Base-by-base conservation (phyloP, 169 alveolate genomes). In the Plasmodium blacklocki region DNA sequence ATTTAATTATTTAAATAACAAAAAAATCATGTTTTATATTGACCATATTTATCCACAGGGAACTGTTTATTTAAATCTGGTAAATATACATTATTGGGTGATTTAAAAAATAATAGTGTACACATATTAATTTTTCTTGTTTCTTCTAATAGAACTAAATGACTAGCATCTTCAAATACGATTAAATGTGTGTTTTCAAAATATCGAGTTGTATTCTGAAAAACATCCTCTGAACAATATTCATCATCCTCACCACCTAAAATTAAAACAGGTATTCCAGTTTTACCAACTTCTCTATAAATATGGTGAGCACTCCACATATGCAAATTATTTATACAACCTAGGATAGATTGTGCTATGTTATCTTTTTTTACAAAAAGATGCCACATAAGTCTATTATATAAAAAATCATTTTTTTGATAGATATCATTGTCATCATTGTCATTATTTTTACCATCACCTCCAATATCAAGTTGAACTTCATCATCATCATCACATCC, bases 251-350 rank as follows among this genome's bases (percentile, higher is more conserved):
- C 68, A 0, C 92, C 92, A 58, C 92, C 54, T 50, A 85, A 52
- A 71, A 85, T 85, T 12, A 85, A 14, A 21, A 85, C 92, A 11
- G 92, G 92, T 54, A 85, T 71, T 26, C 59, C 50, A 52, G 47
- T 18, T 0, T 71, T 18, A n/a, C 92, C 92, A 21, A 94, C 95
- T 39, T 91, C 94, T 68, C 88, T 71, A 75, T 88, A 94, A n/a
- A 93, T 78, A n/a, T 88, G 88, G 23, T 76, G 80, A 18, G 94
- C 74, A 58, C 88, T 93, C 96, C 96, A 94, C 92, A 94, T 87
- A 47, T 94, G 94, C 74, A 94, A 74, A 58, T 95, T 87, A 56
- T 94, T 94, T 12, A 93, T 68, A n/a, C 93, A 87, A 9, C 95
- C 96, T 73, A 94, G 26, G 32, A 94, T 66, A 32, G 92, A 88